Percentiles rank a stretch among this genome's conserved stretches.
Conservation (phyloP, 768 basidiomycete genomes). For the Neoboletus brunneissimus region DNA sequence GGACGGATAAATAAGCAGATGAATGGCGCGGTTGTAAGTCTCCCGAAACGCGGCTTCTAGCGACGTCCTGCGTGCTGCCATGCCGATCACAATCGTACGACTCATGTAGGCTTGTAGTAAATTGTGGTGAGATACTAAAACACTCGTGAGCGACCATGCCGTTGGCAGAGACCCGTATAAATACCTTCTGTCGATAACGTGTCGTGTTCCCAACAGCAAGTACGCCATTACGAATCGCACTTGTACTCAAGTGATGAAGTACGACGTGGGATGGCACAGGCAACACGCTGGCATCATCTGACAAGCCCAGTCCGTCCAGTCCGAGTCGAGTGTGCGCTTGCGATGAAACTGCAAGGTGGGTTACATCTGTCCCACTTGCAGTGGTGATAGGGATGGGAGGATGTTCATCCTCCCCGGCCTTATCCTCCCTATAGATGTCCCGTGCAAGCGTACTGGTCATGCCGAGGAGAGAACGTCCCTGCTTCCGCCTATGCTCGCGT, state of each 20-base stretch:
- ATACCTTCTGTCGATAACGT: constrained; percentile 87
- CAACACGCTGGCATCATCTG: constrained; percentile 87
- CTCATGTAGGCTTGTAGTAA: constrained; percentile 70
- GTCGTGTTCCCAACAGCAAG: constrained; percentile 91
- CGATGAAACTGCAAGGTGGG: constrained; percentile 27
- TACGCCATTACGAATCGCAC: constrained; percentile 91
- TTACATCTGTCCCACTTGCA: constrained; percentile 39
- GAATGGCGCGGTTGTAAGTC: constrained; percentile 9
- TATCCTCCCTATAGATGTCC: constrained; percentile 26
- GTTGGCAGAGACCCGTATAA: constrained; percentile 4
- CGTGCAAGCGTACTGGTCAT: constrained; percentile 36
- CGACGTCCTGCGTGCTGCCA: constrained; percentile 25
- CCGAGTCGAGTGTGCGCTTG: constrained; percentile 32
- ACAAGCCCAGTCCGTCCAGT: constrained; percentile 43
- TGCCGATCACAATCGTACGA: constrained; percentile 6
- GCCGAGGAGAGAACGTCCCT: constrained; percentile 33
- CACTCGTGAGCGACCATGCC: constrained; percentile 15
- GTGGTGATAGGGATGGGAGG: constrained; percentile 36
- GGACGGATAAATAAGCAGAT: constrained; percentile 27
- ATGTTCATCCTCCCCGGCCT: constrained; percentile 21
- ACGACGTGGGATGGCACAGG: constrained; percentile 94
- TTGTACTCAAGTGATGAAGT: constrained; percentile 91
- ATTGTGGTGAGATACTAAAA: constrained; percentile 79
- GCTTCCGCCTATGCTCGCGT: constrained; percentile 30
- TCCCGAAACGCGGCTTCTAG: constrained; percentile 21